Conservation (phyloP, 2,329 filamentous ascomycete species). For the Trichophaea hybrida region DNA sequence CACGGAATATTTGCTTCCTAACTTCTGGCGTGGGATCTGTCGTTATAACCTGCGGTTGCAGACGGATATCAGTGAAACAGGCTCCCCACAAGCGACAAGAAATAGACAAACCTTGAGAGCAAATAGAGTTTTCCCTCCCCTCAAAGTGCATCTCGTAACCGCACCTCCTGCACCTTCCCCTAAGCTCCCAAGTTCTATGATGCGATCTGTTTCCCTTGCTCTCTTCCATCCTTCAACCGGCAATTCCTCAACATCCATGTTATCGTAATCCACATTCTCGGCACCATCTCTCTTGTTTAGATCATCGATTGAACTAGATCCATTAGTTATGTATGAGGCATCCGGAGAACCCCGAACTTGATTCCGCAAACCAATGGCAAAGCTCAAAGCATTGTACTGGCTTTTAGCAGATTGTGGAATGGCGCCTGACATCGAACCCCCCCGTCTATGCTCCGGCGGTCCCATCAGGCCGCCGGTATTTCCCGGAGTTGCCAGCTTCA, state of each 20-base stretch:
- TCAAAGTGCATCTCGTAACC: conserved; percentile 78
- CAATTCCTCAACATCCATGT: conserved; percentile 80
- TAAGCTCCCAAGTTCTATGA: conserved; percentile 73
- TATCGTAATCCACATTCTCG: conserved; percentile 40
- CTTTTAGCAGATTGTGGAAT: conserved; percentile 15
- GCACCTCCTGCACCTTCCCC: conserved; percentile 93
- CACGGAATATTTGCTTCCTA: conserved; percentile 94
- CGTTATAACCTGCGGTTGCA: conserved; percentile 58
- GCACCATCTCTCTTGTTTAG: conserved; percentile 8
- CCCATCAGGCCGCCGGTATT: conserved; percentile 16
- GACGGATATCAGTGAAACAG: neutral
- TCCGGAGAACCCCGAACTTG: conserved; percentile 22
- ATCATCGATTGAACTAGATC: conserved; percentile 18
- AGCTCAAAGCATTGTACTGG: conserved; percentile 22
- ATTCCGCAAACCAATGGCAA: conserved; percentile 23
- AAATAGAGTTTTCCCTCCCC: conserved; percentile 86
- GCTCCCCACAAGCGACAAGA: neutral
- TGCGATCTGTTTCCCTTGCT: conserved; percentile 74
- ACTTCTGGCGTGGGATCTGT: conserved; percentile 96
- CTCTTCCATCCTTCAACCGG: conserved; percentile 93
- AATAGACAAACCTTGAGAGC: conserved; percentile 61
- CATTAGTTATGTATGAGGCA: conserved; percentile 11
- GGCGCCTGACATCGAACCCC: conserved; percentile 14
- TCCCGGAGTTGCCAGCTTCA: conserved; percentile 25
- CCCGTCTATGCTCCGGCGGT: conserved; percentile 11